Conservation (phyloP, 2,329 filamentous ascomycete species). For the Penicillium brevicompactum region DNA sequence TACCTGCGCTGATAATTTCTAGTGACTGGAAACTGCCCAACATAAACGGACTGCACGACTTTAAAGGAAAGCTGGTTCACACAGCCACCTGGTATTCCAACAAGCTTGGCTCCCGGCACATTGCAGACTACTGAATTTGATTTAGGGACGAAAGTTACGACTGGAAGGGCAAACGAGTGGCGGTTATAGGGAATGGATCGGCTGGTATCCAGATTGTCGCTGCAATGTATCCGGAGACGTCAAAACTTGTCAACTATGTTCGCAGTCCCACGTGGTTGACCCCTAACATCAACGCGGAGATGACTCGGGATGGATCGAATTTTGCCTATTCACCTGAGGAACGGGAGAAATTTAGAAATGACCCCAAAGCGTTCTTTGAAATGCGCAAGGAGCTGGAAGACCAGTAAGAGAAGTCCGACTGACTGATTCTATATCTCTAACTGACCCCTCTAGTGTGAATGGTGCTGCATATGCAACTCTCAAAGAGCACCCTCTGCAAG, state of each 20-base stretch:
- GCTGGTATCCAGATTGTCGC: conserved; percentile 40
- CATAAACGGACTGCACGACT: conserved; percentile 29
- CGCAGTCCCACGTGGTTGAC: conserved; percentile 33
- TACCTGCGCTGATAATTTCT: neutral
- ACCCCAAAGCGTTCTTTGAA: conserved; percentile 12
- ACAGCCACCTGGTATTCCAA: conserved; percentile 29
- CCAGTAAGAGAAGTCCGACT: neutral
- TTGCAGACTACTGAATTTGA: neutral
- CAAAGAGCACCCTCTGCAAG: conserved; percentile 5
- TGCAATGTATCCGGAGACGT: conserved; percentile 17
- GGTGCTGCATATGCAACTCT: conserved; percentile 1
- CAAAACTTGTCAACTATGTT: conserved; percentile 30
- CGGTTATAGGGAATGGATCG: conserved; percentile 27
- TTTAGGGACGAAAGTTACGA: conserved; percentile 23
- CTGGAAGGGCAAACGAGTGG: conserved; percentile 23
- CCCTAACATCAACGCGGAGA: conserved; percentile 20
- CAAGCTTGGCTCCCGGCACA: neutral
- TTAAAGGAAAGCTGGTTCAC: conserved; percentile 34
- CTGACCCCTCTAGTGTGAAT: conserved; percentile 3
- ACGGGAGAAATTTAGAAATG: conserved; percentile 19
- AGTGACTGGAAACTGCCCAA: conserved; percentile 28
- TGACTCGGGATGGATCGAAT: conserved; percentile 26
- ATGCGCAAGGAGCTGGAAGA: conserved; percentile 12
- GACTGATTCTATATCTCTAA: neutral
- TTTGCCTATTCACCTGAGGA: conserved; percentile 29